Conservation (phyloP, 345 rosid species). For the Noccaea caerulescens region DNA sequence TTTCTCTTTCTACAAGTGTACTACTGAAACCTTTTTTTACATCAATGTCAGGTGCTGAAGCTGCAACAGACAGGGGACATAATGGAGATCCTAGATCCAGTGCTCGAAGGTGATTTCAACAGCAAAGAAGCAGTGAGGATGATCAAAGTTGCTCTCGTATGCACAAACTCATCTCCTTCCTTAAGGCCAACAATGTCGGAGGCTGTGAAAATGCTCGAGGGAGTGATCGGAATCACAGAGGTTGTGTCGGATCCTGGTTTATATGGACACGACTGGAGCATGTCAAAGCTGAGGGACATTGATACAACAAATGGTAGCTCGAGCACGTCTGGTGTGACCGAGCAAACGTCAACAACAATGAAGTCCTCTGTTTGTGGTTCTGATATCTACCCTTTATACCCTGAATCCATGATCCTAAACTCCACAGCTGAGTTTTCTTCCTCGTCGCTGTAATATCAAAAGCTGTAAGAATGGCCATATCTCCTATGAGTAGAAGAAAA, state of each 20-base stretch:
- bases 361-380: slow-evolving; percentile 17
- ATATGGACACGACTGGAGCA: slow-evolving; percentile 42
- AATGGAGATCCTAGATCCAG: slow-evolving; percentile 46
- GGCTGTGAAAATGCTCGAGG: slow-evolving; percentile 50
- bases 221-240: slow-evolving; percentile 28
- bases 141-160: slow-evolving; percentile 51
- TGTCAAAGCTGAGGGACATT: slow-evolving; percentile 41
- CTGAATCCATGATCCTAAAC: slow-evolving; percentile 20
- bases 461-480: background rate
- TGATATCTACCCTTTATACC: slow-evolving; percentile 37
- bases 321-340: slow-evolving; percentile 25
- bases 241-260: slow-evolving; percentile 34
- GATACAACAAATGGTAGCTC: slow-evolving; percentile 13
- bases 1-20: background rate
- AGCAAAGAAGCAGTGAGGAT: slow-evolving; percentile 44
- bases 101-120: slow-evolving; percentile 34
- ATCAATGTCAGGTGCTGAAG: slow-evolving; percentile 38
- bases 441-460: slow-evolving; percentile 2
- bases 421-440: slow-evolving; percentile 8
- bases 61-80: slow-evolving; percentile 41
- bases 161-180: slow-evolving; percentile 49
- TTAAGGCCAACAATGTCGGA: slow-evolving; percentile 54
- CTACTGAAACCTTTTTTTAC: background rate
- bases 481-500: background rate
- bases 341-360: slow-evolving; percentile 4